These are phyloP conservation scores for Fusarium verrucosum DNA, from an alignment of 2,329 filamentous ascomycete species.

Conservation along the genomic window DNA sequence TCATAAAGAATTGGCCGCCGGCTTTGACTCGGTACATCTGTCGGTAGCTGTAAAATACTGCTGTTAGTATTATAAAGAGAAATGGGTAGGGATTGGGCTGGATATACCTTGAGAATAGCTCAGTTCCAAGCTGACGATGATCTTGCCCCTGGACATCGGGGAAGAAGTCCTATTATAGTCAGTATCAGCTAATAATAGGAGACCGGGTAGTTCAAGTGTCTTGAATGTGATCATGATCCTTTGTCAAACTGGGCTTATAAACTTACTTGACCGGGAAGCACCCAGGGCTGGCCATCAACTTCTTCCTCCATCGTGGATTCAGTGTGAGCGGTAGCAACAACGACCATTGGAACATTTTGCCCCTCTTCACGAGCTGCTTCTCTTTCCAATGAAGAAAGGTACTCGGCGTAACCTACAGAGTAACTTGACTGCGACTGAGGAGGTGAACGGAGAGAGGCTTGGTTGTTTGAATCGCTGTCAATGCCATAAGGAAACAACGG, in stretches of 20 bases:
- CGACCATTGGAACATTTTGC: neutral
- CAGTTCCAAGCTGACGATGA: neutral
- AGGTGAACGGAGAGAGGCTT: neutral
- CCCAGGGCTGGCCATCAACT: neutral
- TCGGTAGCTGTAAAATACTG: neutral
- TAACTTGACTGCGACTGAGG: neutral
- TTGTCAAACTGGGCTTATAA: neutral
- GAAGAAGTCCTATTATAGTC: constrained; percentile 7
- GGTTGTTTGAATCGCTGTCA: neutral
- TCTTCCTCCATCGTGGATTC: neutral
- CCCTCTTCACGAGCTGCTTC: neutral
- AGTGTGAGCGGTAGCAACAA: neutral
- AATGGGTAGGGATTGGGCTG: fast-evolving
- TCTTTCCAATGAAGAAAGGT: neutral
- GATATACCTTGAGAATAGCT: constrained; percentile 2
- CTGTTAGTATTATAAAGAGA: neutral
- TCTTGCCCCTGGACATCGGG: neutral
- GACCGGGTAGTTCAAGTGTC: no score
- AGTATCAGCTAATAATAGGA: neutral
- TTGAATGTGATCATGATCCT: neutral
- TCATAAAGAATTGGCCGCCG: neutral
- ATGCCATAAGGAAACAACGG: neutral
- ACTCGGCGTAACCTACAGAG: neutral
- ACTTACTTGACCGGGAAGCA: constrained; percentile 18
- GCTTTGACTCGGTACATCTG: neutral